Percentiles rank a stretch among this genome's conserved stretches.
phyloP scores from a whole-genome alignment of 129 eudicot genomes.

The Centaurea solstitialis region DNA sequence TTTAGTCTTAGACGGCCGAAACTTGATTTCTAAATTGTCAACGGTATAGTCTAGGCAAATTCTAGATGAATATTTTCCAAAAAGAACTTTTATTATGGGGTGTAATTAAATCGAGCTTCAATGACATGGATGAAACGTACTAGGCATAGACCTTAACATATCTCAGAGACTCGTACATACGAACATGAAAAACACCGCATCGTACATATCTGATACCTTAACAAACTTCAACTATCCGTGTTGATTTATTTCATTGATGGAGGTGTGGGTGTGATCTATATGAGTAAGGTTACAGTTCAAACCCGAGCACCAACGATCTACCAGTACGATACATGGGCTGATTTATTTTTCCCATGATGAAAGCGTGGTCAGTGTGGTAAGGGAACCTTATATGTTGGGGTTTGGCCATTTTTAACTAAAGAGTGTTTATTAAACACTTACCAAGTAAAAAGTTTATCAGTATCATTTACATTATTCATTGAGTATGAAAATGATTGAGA shows the following conservation, averaged over 20 bases:
- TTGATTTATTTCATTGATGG: not conserved
- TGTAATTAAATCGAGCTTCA: not conserved
- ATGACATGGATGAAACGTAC: not conserved
- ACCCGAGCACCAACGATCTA: not conserved
- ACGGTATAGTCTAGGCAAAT: no score
- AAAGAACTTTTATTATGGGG: not conserved
- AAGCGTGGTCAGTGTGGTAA: not conserved
- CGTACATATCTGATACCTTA: not conserved
- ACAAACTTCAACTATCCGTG: not conserved
- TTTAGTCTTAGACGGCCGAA: no score
- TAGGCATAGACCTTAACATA: not conserved
- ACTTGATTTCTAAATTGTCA: no score
- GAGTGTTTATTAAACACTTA: no score
- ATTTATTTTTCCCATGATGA: not conserved
- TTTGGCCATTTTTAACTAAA: no score
- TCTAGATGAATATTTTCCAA: no score
- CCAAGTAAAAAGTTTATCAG: no score
- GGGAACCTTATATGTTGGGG: not conserved
- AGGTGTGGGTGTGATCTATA: not conserved
- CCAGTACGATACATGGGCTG: not conserved
- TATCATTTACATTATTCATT: no score
- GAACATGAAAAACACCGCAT: not conserved
- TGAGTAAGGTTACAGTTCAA: not conserved
- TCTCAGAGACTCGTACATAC: not conserved
- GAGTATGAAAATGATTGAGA: no score